A percentile compares a stretch with the other conserved stretches of the same genome.
phyloP scores from a whole-genome alignment of 192 early-diverging fungal genomes.

The Coemansia sp. region DNA sequence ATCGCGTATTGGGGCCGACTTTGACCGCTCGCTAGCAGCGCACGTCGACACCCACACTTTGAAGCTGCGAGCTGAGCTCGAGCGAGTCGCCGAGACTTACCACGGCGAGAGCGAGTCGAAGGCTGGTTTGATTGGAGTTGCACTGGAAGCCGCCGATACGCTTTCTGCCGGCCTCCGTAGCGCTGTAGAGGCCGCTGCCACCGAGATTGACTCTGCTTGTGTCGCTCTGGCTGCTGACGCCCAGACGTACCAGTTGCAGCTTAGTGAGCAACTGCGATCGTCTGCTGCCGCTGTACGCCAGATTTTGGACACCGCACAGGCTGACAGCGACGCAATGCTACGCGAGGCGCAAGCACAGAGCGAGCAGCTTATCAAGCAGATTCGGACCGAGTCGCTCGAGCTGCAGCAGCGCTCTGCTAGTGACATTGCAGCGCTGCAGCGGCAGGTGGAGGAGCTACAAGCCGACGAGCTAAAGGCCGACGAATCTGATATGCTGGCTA shows the following conservation, averaged over 20 bases:
- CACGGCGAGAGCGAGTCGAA: not conserved
- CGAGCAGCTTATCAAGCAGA: conserved; percentile 8
- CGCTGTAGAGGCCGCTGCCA: not conserved
- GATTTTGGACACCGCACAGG: not conserved
- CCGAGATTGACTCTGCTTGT: not conserved
- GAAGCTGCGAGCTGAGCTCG: conserved; percentile 9
- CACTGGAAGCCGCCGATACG: not conserved
- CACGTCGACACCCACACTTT: conserved; percentile 16
- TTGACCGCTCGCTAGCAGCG: conserved; percentile 20
- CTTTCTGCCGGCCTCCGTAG: conserved; percentile 7
- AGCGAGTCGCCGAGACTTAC: conserved; percentile 1
- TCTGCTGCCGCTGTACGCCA: not conserved
- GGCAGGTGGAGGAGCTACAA: conserved; percentile 25
- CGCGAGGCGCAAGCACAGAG: not conserved
- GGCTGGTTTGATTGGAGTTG: not conserved
- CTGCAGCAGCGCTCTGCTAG: conserved; percentile 13
- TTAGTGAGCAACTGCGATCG: not conserved
- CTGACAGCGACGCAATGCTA: not conserved
- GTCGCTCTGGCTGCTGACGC: not conserved
- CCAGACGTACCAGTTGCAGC: not conserved
- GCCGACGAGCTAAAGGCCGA: conserved; percentile 5
- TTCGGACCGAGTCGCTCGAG: conserved; percentile 3
- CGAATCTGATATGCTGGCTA: conserved; percentile 21
- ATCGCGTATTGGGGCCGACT: conserved; percentile 29
- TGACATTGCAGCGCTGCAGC: conserved; percentile 17